These are phyloP conservation scores for Rhodotorula sp. DNA, from an alignment of 1,284 basidiomycete species.

Conservation along the genomic window DNA sequence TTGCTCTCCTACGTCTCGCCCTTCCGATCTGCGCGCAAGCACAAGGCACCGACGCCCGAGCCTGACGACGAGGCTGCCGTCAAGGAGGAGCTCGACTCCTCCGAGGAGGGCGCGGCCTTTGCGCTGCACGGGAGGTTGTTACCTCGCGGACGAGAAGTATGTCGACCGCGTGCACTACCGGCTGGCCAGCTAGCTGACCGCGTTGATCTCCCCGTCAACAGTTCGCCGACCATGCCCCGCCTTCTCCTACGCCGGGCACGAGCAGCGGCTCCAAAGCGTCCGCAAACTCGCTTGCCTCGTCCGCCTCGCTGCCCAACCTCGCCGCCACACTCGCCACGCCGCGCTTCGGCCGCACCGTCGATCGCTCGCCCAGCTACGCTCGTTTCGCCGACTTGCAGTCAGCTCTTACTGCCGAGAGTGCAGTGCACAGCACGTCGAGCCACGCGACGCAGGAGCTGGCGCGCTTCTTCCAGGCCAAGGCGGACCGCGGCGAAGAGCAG, in stretches of 20 bases:
- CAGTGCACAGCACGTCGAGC: not conserved
- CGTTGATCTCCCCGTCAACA: not conserved
- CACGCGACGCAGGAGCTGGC: slow-evolving; percentile 35
- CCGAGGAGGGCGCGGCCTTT: slow-evolving; percentile 12
- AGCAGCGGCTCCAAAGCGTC: not conserved
- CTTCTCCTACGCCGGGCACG: not conserved
- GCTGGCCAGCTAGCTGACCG: not conserved
- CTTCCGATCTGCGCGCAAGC: slow-evolving; percentile 19
- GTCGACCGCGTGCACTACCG: not conserved
- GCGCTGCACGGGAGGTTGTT: slow-evolving; percentile 9
- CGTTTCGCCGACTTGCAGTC: not conserved
- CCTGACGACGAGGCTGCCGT: slow-evolving; percentile 2
- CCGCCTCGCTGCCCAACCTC: slow-evolving; percentile 29
- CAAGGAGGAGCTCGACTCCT: slow-evolving; percentile 6
- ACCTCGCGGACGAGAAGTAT: not conserved
- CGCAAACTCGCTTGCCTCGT: slow-evolving; percentile 12
- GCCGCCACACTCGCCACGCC: slow-evolving; percentile 4
- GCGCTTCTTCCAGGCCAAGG: slow-evolving; percentile 32
- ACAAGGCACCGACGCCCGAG: not conserved
- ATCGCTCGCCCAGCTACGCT: slow-evolving; percentile 2
- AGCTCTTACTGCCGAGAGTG: not conserved
- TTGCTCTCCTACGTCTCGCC: slow-evolving; percentile 34
- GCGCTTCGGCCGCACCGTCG: not conserved
- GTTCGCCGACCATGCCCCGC: not conserved
- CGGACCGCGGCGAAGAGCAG: slow-evolving; percentile 27